phyloP scores from a whole-genome alignment of 257 asterid genomes.

The Solanum etuberosum region DNA sequence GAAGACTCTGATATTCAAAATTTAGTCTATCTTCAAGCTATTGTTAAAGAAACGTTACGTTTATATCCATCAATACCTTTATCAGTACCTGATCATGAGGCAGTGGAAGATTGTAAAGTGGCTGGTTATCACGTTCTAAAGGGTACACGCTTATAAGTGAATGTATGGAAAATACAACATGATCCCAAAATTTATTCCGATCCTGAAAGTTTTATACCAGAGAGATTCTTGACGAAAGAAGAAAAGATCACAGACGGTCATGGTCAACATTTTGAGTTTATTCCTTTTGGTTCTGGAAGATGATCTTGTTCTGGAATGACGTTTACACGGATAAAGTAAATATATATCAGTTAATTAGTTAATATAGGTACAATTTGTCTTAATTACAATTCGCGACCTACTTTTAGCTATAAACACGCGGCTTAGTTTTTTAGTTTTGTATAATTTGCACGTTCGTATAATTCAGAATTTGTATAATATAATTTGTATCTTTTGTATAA shows the following conservation, averaged over 20 bases:
- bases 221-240: slow-evolving; percentile 32
- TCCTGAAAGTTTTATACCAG: slow-evolving; percentile 8
- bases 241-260: slow-evolving; percentile 9
- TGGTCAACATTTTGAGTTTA: slow-evolving; percentile 32
- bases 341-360: too few species aligned
- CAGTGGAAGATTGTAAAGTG: slow-evolving; percentile 27
- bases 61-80: slow-evolving; percentile 40
- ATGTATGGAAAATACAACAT: slow-evolving; percentile 5
- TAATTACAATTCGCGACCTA: too few species aligned
- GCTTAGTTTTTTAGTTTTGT: too few species aligned
- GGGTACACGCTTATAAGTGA: slow-evolving; percentile 17
- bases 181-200: slow-evolving; percentile 8
- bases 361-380: too few species aligned
- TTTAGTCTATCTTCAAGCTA: slow-evolving; percentile 34
- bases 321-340: background rate
- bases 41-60: slow-evolving; percentile 6
- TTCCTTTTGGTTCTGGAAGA: slow-evolving; percentile 42
- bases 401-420: too few species aligned
- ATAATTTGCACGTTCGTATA: too few species aligned
- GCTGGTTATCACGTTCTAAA: slow-evolving; percentile 23
- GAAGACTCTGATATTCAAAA: slow-evolving; percentile 32
- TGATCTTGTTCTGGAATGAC: slow-evolving; percentile 37
- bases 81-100: slow-evolving; percentile 25
- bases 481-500: too few species aligned
- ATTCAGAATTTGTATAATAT: too few species aligned